Conservation (phyloP, 2,329 filamentous ascomycete genomes). For the Microcyclosporella mali region DNA sequence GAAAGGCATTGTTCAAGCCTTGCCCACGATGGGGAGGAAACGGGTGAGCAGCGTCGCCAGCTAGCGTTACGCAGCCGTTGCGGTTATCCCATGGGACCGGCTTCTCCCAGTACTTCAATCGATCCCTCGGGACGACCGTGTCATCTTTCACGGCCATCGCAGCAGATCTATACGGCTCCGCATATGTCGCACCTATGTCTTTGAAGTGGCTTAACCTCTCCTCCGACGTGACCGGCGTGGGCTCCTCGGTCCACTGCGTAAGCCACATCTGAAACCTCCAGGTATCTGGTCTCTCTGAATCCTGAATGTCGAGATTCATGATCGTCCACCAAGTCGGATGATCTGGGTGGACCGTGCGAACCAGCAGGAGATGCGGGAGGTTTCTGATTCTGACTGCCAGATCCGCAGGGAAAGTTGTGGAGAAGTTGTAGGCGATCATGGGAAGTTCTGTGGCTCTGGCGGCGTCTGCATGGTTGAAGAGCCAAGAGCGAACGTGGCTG, state of each 20-base stretch:
- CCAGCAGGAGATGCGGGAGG: background rate
- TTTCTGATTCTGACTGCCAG: background rate
- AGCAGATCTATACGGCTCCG: background rate
- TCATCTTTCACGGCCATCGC: background rate
- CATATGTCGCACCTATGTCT: background rate
- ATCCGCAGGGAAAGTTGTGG: background rate
- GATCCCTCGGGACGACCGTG: background rate
- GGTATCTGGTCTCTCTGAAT: background rate
- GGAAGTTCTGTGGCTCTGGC: background rate
- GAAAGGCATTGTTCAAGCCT: constrained; percentile 1
- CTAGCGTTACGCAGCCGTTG: background rate
- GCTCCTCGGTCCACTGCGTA: background rate
- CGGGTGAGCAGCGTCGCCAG: background rate
- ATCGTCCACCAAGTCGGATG: background rate
- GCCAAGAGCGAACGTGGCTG: background rate
- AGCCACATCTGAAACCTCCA: background rate
- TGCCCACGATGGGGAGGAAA: constrained; percentile 1
- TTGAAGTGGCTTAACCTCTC: background rate
- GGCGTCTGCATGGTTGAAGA: background rate
- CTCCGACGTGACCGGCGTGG: background rate
- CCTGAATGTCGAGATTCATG: background rate
- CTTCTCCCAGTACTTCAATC: background rate
- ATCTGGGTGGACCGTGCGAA: background rate
- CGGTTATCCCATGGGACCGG: background rate
- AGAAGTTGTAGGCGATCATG: background rate